Percentiles rank a stretch among this genome's conserved stretches.
phyloP scores from a whole-genome alignment of 257 asterid species.

The Gentiana straminea region DNA sequence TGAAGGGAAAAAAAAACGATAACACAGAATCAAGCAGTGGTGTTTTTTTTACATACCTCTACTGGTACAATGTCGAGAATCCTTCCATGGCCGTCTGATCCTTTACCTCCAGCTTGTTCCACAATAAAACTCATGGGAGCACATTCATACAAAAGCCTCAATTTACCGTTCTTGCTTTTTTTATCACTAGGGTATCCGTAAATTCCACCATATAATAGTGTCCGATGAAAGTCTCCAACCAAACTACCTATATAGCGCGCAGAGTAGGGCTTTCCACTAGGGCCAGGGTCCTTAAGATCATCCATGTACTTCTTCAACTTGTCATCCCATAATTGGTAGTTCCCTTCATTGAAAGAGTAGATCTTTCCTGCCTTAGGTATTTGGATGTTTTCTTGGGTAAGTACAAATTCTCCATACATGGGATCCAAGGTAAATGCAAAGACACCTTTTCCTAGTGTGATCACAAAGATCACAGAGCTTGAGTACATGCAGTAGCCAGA shows the following conservation, averaged over 20 bases:
- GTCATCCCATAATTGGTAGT: conserved; percentile 87
- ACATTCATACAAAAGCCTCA: conserved; percentile 89
- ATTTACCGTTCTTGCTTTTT: conserved; percentile 84
- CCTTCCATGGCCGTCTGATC: conserved; percentile 68
- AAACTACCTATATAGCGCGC: conserved; percentile 79
- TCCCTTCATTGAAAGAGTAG: conserved; percentile 83
- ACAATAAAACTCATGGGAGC: conserved; percentile 95
- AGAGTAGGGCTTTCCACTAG: conserved; percentile 84
- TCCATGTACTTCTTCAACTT: conserved; percentile 75
- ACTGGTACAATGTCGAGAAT: conserved; percentile 79
- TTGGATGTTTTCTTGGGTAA: conserved; percentile 58
- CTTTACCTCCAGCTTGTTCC: conserved; percentile 97
- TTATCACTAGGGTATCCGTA: conserved; percentile 75
- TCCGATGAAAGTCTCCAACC: conserved; percentile 90
- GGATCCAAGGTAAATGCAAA: conserved; percentile 80
- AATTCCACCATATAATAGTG: conserved; percentile 77
- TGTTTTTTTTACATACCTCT: conserved; percentile 35
- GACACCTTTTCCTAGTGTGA: conserved; percentile 76
- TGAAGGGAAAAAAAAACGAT: too few relatives aligned
- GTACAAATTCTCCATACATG: conserved; percentile 84
- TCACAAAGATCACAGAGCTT: conserved; percentile 67
- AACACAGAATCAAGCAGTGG: not conserved
- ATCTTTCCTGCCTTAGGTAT: conserved; percentile 82
- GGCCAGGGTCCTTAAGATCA: conserved; percentile 90
- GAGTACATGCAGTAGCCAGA: conserved; percentile 99